phyloP scores from a whole-genome alignment of 257 asterid species.

The Verbascum thapsus region DNA sequence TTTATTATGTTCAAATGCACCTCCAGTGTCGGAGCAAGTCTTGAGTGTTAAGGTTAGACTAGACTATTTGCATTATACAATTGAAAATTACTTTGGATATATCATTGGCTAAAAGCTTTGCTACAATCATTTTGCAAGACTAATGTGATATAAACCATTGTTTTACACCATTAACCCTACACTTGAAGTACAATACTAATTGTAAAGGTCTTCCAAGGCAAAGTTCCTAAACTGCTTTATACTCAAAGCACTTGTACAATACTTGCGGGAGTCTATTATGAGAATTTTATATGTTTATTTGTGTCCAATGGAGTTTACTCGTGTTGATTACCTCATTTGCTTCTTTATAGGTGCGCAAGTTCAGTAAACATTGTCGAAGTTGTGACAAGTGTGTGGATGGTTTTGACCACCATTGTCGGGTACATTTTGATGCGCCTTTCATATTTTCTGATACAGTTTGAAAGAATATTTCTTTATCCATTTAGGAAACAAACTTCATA shows the following conservation, averaged over 20 bases:
- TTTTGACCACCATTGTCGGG: slow-evolving; percentile 99
- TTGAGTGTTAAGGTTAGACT: too few relatives aligned
- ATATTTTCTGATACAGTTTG: slow-evolving; percentile 5
- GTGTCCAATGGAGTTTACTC: slow-evolving; percentile 21
- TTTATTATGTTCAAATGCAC: neutral
- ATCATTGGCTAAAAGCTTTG: neutral
- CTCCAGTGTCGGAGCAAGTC: neutral
- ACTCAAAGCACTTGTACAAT: slow-evolving; percentile 10
- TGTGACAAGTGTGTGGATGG: slow-evolving; percentile 99
- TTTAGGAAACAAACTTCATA: slow-evolving; percentile 39
- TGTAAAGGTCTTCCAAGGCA: slow-evolving; percentile 4
- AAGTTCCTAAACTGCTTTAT: slow-evolving; percentile 2
- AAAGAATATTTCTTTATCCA: slow-evolving; percentile 17
- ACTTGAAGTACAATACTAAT: neutral
- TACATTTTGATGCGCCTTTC: slow-evolving; percentile 36
- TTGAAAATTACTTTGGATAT: too few relatives aligned
- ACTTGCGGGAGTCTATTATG: slow-evolving; percentile 10
- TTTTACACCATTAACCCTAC: neutral
- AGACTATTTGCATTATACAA: too few relatives aligned
- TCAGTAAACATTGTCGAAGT: slow-evolving; percentile 98
- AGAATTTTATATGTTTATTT: slow-evolving; percentile 17
- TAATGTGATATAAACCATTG: too few relatives aligned
- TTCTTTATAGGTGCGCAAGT: slow-evolving; percentile 75
- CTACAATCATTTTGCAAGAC: too few relatives aligned
- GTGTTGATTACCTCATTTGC: slow-evolving; percentile 26